Conservation (phyloP, 2,329 filamentous ascomycete genomes). For the Cryphonectria parasitica region DNA sequence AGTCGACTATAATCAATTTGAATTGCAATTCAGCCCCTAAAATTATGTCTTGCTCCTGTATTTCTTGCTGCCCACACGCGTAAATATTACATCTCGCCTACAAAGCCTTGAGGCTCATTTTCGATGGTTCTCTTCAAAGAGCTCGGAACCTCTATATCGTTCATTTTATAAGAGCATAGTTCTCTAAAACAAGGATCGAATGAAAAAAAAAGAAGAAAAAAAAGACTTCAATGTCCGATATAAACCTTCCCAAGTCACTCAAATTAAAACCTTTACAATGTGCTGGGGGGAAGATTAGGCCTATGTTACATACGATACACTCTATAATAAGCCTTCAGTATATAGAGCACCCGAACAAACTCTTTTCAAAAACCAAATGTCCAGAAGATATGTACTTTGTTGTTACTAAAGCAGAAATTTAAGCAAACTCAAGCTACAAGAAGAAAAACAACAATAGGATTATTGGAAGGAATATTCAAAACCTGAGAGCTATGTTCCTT, state of each 20-base stretch:
- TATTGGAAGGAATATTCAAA: no score
- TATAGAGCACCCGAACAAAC: background rate
- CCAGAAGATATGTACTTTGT: background rate
- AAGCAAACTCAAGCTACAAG: no score
- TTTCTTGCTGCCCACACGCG: background rate
- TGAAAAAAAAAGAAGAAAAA: no score
- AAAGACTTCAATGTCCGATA: no score
- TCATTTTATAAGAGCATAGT: no score
- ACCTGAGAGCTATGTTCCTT: background rate
- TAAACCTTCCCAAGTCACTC: no score
- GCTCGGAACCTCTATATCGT: no score
- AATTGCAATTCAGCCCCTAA: background rate
- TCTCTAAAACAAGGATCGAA: no score
- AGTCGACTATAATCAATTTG: background rate
- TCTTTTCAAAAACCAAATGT: background rate
- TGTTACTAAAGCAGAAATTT: background rate
- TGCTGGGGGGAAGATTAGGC: no score
- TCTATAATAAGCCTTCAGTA: background rate
- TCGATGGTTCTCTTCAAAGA: background rate
- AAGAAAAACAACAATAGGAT: no score
- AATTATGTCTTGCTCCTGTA: background rate
- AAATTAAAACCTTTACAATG: no score
- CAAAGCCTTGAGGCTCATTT: background rate
- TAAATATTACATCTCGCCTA: background rate
- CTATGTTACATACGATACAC: no score